These are phyloP conservation scores for Aureobasidium mangrovei DNA, from an alignment of 2,329 filamentous ascomycete genomes.

Conservation along the genomic window DNA sequence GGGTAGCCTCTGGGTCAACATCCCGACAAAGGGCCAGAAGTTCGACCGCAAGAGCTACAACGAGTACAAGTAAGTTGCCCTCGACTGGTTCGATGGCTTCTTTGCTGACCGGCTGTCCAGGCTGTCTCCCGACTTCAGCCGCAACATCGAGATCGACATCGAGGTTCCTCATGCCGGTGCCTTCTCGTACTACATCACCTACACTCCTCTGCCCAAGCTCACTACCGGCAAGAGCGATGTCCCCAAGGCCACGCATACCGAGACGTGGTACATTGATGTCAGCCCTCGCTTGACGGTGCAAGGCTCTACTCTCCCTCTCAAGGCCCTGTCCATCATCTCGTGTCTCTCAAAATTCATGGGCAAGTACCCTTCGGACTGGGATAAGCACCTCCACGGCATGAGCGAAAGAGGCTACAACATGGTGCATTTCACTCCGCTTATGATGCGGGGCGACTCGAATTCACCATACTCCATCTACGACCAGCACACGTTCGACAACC, in stretches of 20 bases:
- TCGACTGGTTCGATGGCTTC: neutral
- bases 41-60: slow-evolving; percentile 75
- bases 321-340: slow-evolving; percentile 85
- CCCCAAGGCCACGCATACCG: slow-evolving; percentile 50
- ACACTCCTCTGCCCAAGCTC: slow-evolving; percentile 75
- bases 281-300: slow-evolving; percentile 71
- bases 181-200: slow-evolving; percentile 91
- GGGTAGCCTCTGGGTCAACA: slow-evolving; percentile 94
- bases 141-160: slow-evolving; percentile 80
- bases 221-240: slow-evolving; percentile 46
- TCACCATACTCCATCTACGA: slow-evolving; percentile 96
- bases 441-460: slow-evolving; percentile 80
- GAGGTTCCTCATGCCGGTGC: slow-evolving; percentile 75
- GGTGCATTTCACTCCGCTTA: slow-evolving; percentile 95
- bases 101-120: slow-evolving; percentile 38
- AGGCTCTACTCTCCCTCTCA: slow-evolving; percentile 65
- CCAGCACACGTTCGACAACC: slow-evolving; percentile 76
- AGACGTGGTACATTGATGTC: slow-evolving; percentile 87
- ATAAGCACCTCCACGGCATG: slow-evolving; percentile 80
- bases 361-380: slow-evolving; percentile 80
- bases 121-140: slow-evolving; percentile 85
- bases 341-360: slow-evolving; percentile 98
- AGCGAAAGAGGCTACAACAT: slow-evolving; percentile 93
- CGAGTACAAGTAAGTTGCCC: slow-evolving; percentile 69
- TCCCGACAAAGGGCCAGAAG: slow-evolving; percentile 64